These are phyloP conservation scores for Phaeophleospora eucalypticola DNA, from an alignment of 2,329 filamentous ascomycete species.

Conservation along the genomic window DNA sequence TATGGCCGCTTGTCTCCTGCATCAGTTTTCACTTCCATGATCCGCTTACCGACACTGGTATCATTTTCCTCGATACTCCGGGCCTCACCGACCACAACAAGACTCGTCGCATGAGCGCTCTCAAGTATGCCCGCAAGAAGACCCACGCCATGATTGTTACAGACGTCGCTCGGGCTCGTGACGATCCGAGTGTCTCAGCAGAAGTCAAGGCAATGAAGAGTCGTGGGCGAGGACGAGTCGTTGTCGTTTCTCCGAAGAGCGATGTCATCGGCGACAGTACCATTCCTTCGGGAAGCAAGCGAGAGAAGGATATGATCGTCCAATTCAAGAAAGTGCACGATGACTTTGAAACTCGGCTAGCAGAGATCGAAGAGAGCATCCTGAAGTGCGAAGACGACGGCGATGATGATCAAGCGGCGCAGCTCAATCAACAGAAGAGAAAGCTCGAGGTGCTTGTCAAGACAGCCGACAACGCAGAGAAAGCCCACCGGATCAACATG, in stretches of 20 bases:
- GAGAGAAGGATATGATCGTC: background rate
- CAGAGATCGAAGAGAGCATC: background rate
- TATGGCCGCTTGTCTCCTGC: conserved; percentile 20
- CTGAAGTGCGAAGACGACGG: background rate
- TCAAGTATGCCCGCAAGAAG: conserved; percentile 7
- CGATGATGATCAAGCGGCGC: background rate
- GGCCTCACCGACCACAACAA: conserved; percentile 19
- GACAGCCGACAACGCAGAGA: background rate
- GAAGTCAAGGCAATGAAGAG: background rate
- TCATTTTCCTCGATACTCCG: conserved; percentile 21
- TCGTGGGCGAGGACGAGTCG: background rate
- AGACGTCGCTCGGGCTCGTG: conserved; percentile 11
- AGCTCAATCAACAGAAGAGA: background rate
- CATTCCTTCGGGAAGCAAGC: background rate
- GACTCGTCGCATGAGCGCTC: conserved; percentile 12
- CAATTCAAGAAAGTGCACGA: background rate
- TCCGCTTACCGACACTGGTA: conserved; percentile 13
- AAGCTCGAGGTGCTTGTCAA: background rate
- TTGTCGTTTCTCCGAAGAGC: background rate
- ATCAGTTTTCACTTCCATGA: conserved; percentile 18
- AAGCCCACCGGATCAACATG: conserved; percentile 7
- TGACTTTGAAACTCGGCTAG: background rate
- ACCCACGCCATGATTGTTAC: conserved; percentile 16
- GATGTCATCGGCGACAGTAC: background rate
- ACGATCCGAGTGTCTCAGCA: conserved; percentile 4